These are phyloP conservation scores for Fraxinus sp. DNA, from an alignment of 305 asterid genomes.

Conservation along the genomic window DNA sequence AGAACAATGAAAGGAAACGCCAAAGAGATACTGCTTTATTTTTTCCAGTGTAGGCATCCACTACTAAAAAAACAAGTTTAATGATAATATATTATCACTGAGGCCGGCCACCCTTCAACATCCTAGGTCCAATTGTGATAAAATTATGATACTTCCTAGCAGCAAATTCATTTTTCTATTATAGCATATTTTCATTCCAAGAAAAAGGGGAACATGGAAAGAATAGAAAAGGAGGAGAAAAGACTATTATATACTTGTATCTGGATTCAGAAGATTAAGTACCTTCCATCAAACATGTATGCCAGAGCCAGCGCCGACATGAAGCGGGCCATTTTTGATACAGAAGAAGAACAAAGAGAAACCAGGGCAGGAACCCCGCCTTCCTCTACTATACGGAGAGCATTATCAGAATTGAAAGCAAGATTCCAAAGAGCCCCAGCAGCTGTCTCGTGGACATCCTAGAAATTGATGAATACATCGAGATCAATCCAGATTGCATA, in stretches of 20 bases:
- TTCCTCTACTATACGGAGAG: constrained; percentile 87
- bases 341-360: constrained; percentile 71
- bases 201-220: not conserved
- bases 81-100: not conserved
- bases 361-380: constrained; percentile 89
- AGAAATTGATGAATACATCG: constrained; percentile 25
- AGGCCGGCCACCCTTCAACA: not conserved
- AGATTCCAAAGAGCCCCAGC: constrained; percentile 99
- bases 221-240: not conserved
- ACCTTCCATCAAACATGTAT: constrained; percentile 92
- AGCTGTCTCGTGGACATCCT: constrained; percentile 98
- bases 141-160: not conserved
- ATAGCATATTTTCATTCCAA: not conserved
- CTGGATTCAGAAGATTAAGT: constrained; percentile 18
- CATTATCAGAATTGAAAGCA: constrained; percentile 89
- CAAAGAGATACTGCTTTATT: not conserved
- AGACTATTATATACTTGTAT: not conserved
- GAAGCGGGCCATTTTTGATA: constrained; percentile 94
- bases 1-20: not conserved
- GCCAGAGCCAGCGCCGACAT: constrained; percentile 92
- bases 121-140: not conserved
- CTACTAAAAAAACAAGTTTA: not conserved
- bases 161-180: not conserved
- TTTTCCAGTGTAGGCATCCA: not conserved
- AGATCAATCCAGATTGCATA: not conserved